phyloP scores from a whole-genome alignment of 441 rosid genomes.

The Flueggea neowawraea region DNA sequence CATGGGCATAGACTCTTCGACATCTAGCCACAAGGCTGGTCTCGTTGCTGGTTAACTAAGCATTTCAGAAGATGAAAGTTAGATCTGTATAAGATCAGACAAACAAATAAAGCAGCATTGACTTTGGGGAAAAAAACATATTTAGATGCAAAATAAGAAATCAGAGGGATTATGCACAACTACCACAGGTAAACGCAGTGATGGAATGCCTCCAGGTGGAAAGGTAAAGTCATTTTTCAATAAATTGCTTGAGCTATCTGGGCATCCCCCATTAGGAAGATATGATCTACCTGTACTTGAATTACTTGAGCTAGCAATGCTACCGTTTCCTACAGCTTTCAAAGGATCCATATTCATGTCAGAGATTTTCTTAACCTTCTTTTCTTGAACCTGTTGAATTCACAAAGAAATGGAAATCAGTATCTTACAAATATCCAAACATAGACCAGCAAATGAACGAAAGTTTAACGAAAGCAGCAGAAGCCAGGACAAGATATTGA shows the following conservation, averaged over 20 bases:
- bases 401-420: slow-evolving; percentile 14
- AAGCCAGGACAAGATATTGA: too few species aligned
- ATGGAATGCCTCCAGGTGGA: slow-evolving; percentile 74
- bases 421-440: background rate
- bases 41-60: slow-evolving; percentile 82
- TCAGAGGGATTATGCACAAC: slow-evolving; percentile 40
- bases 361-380: slow-evolving; percentile 86
- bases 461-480: too few species aligned
- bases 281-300: slow-evolving; percentile 36
- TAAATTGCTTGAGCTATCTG: slow-evolving; percentile 37
- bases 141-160: slow-evolving; percentile 5
- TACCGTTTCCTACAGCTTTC: slow-evolving; percentile 64
- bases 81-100: slow-evolving; percentile 17
- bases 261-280: slow-evolving; percentile 63
- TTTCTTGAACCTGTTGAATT: slow-evolving; percentile 84
- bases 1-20: slow-evolving; percentile 95
- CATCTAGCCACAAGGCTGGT: slow-evolving; percentile 88
- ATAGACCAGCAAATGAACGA: too few species aligned
- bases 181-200: slow-evolving; percentile 91
- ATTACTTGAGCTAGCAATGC: slow-evolving; percentile 61
- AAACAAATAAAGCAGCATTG: background rate
- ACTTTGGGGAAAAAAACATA: background rate
- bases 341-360: slow-evolving; percentile 77
- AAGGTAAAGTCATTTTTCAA: slow-evolving; percentile 53
- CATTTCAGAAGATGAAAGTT: slow-evolving; percentile 4